phyloP scores from a whole-genome alignment of 805 yeast genomes.

The Saccharomycopsis babjevae region DNA sequence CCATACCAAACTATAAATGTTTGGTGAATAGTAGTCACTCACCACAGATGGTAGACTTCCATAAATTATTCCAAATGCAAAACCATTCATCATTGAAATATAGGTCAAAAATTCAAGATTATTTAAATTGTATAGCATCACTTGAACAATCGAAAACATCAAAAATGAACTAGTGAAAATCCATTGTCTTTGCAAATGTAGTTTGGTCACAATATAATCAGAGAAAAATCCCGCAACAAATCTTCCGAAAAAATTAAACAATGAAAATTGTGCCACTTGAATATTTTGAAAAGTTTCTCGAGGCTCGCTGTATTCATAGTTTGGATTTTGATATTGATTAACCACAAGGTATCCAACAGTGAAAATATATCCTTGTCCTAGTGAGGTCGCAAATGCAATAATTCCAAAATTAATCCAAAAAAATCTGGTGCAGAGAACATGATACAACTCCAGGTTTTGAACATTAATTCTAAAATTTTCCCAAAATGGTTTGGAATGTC shows the following conservation, averaged over 20 bases:
- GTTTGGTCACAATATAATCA: constrained; percentile 44
- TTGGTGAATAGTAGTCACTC: constrained; percentile 63
- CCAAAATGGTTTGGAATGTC: background rate
- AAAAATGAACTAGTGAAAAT: constrained; percentile 37
- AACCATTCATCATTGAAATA: constrained; percentile 49
- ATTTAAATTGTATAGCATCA: constrained; percentile 26
- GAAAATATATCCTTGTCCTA: constrained; percentile 64
- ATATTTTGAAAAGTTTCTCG: constrained; percentile 10
- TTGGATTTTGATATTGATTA: constrained; percentile 27
- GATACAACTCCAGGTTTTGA: background rate
- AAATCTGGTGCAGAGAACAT: constrained; percentile 12
- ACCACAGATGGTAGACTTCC: constrained; percentile 70
- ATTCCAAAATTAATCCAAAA: constrained; percentile 8
- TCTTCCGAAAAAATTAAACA: constrained; percentile 15
- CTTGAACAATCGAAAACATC: constrained; percentile 30
- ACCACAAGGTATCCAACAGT: constrained; percentile 66
- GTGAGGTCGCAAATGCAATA: constrained; percentile 10
- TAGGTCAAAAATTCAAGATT: constrained; percentile 34
- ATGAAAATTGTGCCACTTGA: constrained; percentile 14
- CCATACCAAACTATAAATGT: constrained; percentile 65
- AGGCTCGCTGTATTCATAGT: constrained; percentile 4
- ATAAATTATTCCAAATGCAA: constrained; percentile 59
- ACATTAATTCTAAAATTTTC: background rate
- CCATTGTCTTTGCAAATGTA: constrained; percentile 56
- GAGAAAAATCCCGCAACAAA: constrained; percentile 54